phyloP scores from a whole-genome alignment of 2,329 filamentous ascomycete genomes.

The Didymella sp. region DNA sequence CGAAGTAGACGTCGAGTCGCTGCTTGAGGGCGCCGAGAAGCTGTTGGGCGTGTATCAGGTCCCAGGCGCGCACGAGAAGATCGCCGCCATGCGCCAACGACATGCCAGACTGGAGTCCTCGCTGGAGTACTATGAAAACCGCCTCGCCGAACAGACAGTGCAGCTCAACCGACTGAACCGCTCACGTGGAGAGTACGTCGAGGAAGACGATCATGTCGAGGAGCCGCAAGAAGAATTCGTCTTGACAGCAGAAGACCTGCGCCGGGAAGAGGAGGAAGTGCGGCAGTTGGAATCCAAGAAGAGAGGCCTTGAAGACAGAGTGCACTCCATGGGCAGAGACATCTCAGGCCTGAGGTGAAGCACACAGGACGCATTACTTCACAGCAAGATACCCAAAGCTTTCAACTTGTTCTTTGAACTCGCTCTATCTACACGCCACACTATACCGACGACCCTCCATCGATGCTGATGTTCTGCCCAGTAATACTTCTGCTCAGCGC shows the following conservation, averaged over 20 bases:
- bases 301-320: constrained; percentile 65
- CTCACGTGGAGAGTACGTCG: constrained; percentile 63
- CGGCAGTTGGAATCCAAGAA: constrained; percentile 69
- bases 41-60: constrained; percentile 87
- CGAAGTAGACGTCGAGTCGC: constrained; percentile 84
- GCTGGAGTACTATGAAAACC: constrained; percentile 78
- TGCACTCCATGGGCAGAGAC: constrained; percentile 72
- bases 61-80: constrained; percentile 77
- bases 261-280: constrained; percentile 73
- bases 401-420: not conserved
- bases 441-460: constrained; percentile 45
- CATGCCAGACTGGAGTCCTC: constrained; percentile 76
- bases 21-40: constrained; percentile 88
- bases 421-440: not conserved
- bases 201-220: constrained; percentile 58
- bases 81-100: constrained; percentile 73
- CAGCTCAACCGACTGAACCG: constrained; percentile 76
- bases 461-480: constrained; percentile 49
- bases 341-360: constrained; percentile 63
- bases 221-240: constrained; percentile 52
- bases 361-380: constrained; percentile 50
- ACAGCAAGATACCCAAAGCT: constrained; percentile 13
- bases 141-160: constrained; percentile 76
- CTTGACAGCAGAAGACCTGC: constrained; percentile 73
- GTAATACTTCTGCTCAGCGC: constrained; percentile 47